Base-by-base conservation (phyloP, 495 filamentous ascomycete genomes). In the Penicillium paxilli region DNA sequence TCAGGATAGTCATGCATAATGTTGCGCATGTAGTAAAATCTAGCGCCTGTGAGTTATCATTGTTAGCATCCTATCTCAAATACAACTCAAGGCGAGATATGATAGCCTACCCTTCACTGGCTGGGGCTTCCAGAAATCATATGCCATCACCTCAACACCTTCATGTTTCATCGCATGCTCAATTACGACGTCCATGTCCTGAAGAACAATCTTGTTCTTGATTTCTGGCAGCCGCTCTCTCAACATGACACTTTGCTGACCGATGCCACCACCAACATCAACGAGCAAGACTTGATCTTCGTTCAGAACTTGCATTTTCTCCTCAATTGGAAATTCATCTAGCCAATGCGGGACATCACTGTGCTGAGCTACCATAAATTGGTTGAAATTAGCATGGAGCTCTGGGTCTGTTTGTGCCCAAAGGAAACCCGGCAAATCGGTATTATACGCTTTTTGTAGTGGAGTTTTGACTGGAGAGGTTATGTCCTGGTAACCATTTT, bases 91-190 rank as follows among this genome's bases (percentile, higher is more conserved):
- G 8, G 30, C 6, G n/a, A 14, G 30, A 1, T 4, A 1, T 14
- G 30, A 1, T 14, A 5, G 50, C 65, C 25, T 57, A 64, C 75
- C 72, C 54, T 75, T 70, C 14, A 83, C 58, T 0, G 70, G 66
- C 55, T 84, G 78, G 14, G 58, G 57, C 11, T 64, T 56, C 42
- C 72, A 80, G 58, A 83, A 81, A 57, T 81, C 66, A 21, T 79
- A 62, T 1, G 45, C 64, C 55, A 73, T 65, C 20, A 61, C 55
- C 51, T 77, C 68, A 22, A 83, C 67, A 0, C 74, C 76, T 5
- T 64, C 51, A 9, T 61, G 55, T 8, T 59, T 51, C 9, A 65
- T 59, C 0, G 67, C 73, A 11, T 65, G 54, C 11, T 51, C 62
- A 17, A 79, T 52, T 0, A 68, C 67, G 22, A 66, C 51, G 6